A percentile compares a stretch with the other conserved stretches of the same genome.
These are phyloP conservation scores for Oryza glaberrima DNA, from an alignment of 176 grass and related monocot genomes.

Conservation along the genomic window DNA sequence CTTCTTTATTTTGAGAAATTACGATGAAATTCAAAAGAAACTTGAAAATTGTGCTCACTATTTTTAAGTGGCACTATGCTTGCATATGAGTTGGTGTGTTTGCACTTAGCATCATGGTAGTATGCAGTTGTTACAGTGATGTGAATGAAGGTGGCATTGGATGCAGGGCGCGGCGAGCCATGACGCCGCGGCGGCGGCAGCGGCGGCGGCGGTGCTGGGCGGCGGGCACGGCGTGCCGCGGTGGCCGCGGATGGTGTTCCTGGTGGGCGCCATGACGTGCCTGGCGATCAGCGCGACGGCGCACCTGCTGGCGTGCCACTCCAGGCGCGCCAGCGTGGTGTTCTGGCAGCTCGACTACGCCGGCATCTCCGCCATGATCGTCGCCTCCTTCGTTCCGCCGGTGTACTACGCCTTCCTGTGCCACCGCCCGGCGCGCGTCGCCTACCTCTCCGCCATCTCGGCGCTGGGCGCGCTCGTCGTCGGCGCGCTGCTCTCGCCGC, in stretches of 20 bases:
- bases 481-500: constrained; percentile 64
- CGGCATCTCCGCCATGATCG: constrained; percentile 94
- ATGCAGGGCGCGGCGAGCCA: constrained; percentile 34
- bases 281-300: constrained; percentile 70
- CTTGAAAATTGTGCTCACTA: neutral
- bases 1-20: neutral
- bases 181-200: neutral
- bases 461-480: constrained; percentile 65
- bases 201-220: neutral
- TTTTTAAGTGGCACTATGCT: neutral
- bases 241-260: constrained; percentile 87
- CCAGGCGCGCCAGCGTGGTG: constrained; percentile 59
- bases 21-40: neutral
- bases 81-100: neutral
- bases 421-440: constrained; percentile 47
- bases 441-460: constrained; percentile 77
- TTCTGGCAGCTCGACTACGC: constrained; percentile 92
- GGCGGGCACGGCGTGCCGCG: constrained; percentile 41
- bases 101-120: neutral
- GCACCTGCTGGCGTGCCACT: constrained; percentile 96
- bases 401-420: constrained; percentile 96
- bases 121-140: neutral
- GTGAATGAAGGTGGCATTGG: neutral
- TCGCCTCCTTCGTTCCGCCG: constrained; percentile 87
- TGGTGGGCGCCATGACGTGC: constrained; percentile 82